Evolutionary conservation across 2,329 filamentous ascomycete genomes (phyloP).

Genomic region (Penicillium sp.): DNA sequence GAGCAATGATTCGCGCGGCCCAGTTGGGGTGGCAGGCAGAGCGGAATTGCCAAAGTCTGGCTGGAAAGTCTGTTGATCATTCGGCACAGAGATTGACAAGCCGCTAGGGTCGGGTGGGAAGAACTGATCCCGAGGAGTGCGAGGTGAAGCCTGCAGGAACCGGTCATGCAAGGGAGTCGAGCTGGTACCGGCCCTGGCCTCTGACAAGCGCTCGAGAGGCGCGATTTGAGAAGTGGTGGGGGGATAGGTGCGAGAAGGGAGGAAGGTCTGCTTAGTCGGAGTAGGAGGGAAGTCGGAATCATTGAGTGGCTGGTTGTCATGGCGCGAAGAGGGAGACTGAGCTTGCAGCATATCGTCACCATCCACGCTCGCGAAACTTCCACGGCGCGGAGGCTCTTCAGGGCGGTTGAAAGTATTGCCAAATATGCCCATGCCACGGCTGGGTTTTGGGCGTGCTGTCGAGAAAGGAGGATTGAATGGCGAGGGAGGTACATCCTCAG

Average conservation of each 20-base stretch:
- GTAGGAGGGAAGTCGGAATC: conserved; percentile 85
- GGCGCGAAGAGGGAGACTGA: conserved; percentile 54
- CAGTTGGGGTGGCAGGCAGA: conserved; percentile 81
- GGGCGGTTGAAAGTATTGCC: conserved; percentile 54
- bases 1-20: conserved; percentile 56
- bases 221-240: conserved; percentile 33
- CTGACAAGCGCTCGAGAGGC: conserved; percentile 36
- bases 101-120: conserved; percentile 77
- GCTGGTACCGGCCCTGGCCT: conserved; percentile 28
- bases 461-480: conserved; percentile 66
- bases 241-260: conserved; percentile 38
- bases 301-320: conserved; percentile 56
- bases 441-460: conserved; percentile 60
- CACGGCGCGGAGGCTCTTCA: conserved; percentile 50
- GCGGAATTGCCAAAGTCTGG: conserved; percentile 44
- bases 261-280: conserved; percentile 68
- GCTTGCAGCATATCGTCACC: conserved; percentile 67
- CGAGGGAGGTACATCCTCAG: conserved; percentile 76
- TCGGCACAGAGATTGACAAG: conserved; percentile 72
- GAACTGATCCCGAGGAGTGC: conserved; percentile 74
- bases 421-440: conserved; percentile 63
- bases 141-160: conserved; percentile 60
- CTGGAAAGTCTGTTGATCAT: conserved; percentile 41
- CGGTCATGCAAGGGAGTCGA: conserved; percentile 60
- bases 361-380: conserved; percentile 78